These are phyloP conservation scores for Aschersonia sp. DNA, from an alignment of 2,329 filamentous ascomycete species.

Conservation along the genomic window DNA sequence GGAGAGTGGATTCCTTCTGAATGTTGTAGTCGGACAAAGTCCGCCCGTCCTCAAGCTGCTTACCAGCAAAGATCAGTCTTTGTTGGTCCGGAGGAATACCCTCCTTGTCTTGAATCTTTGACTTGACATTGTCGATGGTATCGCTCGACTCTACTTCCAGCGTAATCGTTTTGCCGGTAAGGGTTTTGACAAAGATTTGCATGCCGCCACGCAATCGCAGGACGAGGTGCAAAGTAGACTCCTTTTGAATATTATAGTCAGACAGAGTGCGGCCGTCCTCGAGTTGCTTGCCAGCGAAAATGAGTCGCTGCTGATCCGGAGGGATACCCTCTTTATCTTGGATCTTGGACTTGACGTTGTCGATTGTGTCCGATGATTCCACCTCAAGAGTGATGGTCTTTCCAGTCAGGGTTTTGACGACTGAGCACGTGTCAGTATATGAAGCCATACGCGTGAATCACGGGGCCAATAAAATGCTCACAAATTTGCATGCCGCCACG, in stretches of 20 bases:
- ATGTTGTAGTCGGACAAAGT: constrained; percentile 95
- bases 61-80: constrained; percentile 83
- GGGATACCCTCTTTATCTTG: constrained; percentile 97
- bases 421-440: constrained; percentile 6
- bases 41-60: constrained; percentile 84
- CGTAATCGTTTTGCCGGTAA: constrained; percentile 90
- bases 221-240: constrained; percentile 72
- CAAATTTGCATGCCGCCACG: constrained; percentile 53
- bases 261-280: constrained; percentile 82
- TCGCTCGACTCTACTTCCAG: constrained; percentile 80
- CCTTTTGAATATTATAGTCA: constrained; percentile 95
- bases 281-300: constrained; percentile 91
- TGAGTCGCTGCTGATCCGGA: constrained; percentile 86
- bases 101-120: constrained; percentile 86
- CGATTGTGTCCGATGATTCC: constrained; percentile 79
- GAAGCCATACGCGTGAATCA: background rate
- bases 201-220: constrained; percentile 81
- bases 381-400: constrained; percentile 92
- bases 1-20: constrained; percentile 76
- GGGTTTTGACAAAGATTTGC: constrained; percentile 79
- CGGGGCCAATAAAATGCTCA: constrained; percentile 15
- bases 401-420: constrained; percentile 76
- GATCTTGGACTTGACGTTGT: constrained; percentile 95
- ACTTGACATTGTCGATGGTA: constrained; percentile 90
- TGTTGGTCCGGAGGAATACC: constrained; percentile 92